Base-by-base conservation (phyloP, 2,329 filamentous ascomycete genomes). In the Exophiala sideris region DNA sequence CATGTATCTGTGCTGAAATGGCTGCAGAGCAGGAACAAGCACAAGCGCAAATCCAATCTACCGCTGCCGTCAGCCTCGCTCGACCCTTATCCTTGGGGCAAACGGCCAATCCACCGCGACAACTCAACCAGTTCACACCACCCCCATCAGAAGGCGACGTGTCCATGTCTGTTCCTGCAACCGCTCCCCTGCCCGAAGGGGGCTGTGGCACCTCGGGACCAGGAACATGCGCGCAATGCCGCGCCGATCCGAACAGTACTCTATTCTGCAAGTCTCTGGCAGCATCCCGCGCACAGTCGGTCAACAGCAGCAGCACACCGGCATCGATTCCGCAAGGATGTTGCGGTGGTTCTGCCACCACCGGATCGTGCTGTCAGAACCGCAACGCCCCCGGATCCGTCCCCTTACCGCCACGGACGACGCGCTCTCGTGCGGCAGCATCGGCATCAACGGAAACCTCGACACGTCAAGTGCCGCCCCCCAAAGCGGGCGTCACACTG, bases 211-310 rank as follows among this genome's bases (percentile, higher is more conserved):
- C 81, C 35, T 86, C 86, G 49, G 88, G 87, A 0, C 89, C 89
- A 0, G 89, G 89, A 8, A 88, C 86, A 12, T 94, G 89, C 66
- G 81, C 86, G 3, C 88, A 92, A 71, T 94, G 89, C 67, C 79
- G 86, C 55, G 77, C 83, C 1, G 88, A 92, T 66, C 88, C 89
- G 14, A 86, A 87, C 66, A 89, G 88, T 2, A 89, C 87, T 1
- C 81, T 91, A 35, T 94, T 94, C 75, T 94, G 89, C 71, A 87
- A 89, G 58, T 86, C 88, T 9, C 81, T 92, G 48, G 87, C 88
- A 20, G 88, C 88, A 57, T 86, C 68, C 54, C 73, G 68, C 14
- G 57, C 56, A 50, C 62, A 50, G 48, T 54, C 45, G 16, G 38
- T 21, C 69, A 83, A 82, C 63, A 82, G 84, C 40, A 83, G 84